Percentiles rank a stretch among this genome's conserved stretches.
Conservation (phyloP, 192 early-diverging fungal genomes). For the Coemansia sp. region DNA sequence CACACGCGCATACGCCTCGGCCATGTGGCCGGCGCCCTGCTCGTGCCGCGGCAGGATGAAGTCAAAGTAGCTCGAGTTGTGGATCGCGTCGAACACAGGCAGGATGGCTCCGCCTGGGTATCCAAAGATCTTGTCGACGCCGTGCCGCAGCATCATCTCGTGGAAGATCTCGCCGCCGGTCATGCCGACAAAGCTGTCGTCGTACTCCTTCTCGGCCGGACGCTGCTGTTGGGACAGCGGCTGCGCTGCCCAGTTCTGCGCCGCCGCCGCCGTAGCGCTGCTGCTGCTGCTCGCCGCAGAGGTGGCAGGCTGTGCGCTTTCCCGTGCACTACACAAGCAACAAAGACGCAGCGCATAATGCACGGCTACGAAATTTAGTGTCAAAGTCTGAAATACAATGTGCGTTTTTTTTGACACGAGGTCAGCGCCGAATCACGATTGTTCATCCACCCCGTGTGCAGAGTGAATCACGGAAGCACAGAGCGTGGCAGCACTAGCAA, state of each 20-base stretch:
- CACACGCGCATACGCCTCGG: conserved; percentile 93
- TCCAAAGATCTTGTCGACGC: conserved; percentile 93
- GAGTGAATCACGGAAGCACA: background rate
- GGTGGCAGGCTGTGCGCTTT: conserved; percentile 24
- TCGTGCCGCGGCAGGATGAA: conserved; percentile 97
- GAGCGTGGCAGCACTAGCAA: background rate
- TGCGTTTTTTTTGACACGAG: too few species aligned
- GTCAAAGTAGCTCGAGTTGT: conserved; percentile 93
- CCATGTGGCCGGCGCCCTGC: conserved; percentile 99
- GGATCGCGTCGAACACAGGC: conserved; percentile 98
- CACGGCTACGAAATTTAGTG: background rate
- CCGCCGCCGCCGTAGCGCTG: conserved; percentile 13
- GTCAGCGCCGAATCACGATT: too few species aligned
- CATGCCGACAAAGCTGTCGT: conserved; percentile 89
- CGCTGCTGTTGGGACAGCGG: conserved; percentile 13
- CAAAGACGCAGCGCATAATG: background rate
- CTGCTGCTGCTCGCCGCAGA: conserved; percentile 13
- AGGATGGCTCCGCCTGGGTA: conserved; percentile 99
- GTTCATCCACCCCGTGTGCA: background rate
- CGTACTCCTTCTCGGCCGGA: conserved; percentile 54
- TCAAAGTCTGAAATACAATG: background rate
- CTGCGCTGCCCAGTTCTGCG: conserved; percentile 21
- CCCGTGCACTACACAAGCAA: conserved; percentile 23
- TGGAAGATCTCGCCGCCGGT: conserved; percentile 98
- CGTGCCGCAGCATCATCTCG: conserved; percentile 96